Conservation (phyloP, 345 rosid genomes). For the Sonneratia alba region DNA sequence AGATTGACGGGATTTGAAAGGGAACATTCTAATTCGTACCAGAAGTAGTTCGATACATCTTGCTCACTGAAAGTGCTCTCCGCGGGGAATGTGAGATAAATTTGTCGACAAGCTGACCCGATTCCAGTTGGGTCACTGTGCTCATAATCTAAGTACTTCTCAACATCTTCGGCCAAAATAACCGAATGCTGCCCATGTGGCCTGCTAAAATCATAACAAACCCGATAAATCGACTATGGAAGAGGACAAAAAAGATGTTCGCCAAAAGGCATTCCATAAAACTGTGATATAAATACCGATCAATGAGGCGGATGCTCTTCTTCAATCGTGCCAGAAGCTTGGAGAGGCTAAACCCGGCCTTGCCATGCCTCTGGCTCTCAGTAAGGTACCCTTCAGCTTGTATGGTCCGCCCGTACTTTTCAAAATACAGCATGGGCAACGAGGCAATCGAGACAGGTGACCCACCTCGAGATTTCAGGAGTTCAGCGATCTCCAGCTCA, state of each 20-base stretch:
- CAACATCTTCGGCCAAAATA: slow-evolving; percentile 70
- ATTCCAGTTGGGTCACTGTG: slow-evolving; percentile 51
- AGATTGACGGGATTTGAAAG: neutral
- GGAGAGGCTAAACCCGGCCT: slow-evolving; percentile 88
- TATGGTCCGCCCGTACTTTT: slow-evolving; percentile 72
- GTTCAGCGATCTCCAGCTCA: slow-evolving; percentile 70
- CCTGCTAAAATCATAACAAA: slow-evolving; percentile 26
- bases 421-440: slow-evolving; percentile 78
- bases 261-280: neutral
- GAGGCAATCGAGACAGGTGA: slow-evolving; percentile 89
- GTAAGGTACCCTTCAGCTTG: slow-evolving; percentile 97
- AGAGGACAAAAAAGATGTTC: too few relatives aligned
- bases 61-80: slow-evolving; percentile 78
- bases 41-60: slow-evolving; percentile 82
- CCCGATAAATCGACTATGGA: neutral
- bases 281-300: slow-evolving; percentile 42
- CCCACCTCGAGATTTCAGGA: slow-evolving; percentile 75
- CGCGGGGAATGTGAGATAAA: slow-evolving; percentile 91
- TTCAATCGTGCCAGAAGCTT: slow-evolving; percentile 81
- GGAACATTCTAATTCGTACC: slow-evolving; percentile 12
- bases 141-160: slow-evolving; percentile 54
- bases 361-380: slow-evolving; percentile 96
- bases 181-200: slow-evolving; percentile 97
- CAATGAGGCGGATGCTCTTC: slow-evolving; percentile 74
- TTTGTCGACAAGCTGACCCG: slow-evolving; percentile 67